A percentile compares a stretch with the other conserved stretches of the same genome.
These are phyloP conservation scores for Fusarium concolor DNA, from an alignment of 2,329 filamentous ascomycete species.

Conservation along the genomic window DNA sequence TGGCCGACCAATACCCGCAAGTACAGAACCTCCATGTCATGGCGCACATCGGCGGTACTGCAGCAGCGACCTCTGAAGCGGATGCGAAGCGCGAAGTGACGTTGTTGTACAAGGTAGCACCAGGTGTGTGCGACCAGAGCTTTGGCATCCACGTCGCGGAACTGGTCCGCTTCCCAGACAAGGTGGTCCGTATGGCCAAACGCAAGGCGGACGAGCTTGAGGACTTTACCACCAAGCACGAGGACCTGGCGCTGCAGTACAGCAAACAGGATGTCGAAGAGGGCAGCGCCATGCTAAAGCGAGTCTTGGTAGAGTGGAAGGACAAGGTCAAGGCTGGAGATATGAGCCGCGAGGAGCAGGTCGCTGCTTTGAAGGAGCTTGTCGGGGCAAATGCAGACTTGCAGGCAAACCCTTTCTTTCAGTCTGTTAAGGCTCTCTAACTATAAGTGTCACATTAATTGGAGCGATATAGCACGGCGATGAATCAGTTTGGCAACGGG, in stretches of 20 bases:
- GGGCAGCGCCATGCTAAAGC: slow-evolving; percentile 86
- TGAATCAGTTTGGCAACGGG: slow-evolving; percentile 3
- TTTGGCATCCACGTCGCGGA: slow-evolving; percentile 99
- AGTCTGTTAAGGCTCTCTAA: slow-evolving; percentile 68
- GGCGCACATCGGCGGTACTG: slow-evolving; percentile 80
- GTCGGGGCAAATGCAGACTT: slow-evolving; percentile 78
- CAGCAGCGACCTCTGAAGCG: slow-evolving; percentile 49
- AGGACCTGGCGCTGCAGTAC: slow-evolving; percentile 70
- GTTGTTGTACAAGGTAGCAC: slow-evolving; percentile 94
- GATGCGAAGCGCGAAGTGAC: slow-evolving; percentile 83
- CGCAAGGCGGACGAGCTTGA: slow-evolving; percentile 98
- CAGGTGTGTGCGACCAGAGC: slow-evolving; percentile 94
- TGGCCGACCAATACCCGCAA: slow-evolving; percentile 86
- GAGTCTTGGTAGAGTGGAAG: slow-evolving; percentile 88
- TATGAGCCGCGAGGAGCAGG: slow-evolving; percentile 80
- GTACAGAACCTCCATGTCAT: slow-evolving; percentile 96
- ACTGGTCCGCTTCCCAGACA: slow-evolving; percentile 93
- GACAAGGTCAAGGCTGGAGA: slow-evolving; percentile 71
- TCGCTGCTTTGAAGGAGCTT: slow-evolving; percentile 80
- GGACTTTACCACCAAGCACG: slow-evolving; percentile 88
- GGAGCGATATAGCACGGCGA: slow-evolving; percentile 3
- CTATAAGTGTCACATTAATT: background rate
- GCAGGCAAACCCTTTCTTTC: slow-evolving; percentile 76
- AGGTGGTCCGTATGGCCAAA: slow-evolving; percentile 99
- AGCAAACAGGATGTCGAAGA: slow-evolving; percentile 89